Evolutionary conservation across 257 asterid species (phyloP).

Genomic region (Penstemon barbatus): DNA sequence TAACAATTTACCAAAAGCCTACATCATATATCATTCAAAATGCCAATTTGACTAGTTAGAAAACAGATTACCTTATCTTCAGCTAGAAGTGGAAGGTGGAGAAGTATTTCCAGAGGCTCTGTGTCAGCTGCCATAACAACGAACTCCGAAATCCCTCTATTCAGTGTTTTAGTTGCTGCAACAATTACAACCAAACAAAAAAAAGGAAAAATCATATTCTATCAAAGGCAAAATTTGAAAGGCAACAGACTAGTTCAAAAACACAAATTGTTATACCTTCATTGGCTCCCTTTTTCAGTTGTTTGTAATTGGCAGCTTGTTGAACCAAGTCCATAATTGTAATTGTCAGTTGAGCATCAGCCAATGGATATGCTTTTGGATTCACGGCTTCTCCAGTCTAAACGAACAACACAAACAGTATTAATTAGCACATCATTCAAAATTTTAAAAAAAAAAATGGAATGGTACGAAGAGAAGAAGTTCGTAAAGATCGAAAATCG

Average conservation of each 20-base stretch:
- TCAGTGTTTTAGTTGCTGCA: conserved; percentile 90
- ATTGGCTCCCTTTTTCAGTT: conserved; percentile 93
- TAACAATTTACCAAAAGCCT: background rate
- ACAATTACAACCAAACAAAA: background rate
- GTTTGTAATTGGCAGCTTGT: conserved; percentile 88
- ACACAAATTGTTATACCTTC: conserved; percentile 50
- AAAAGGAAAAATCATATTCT: background rate
- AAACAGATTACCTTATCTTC: conserved; percentile 72
- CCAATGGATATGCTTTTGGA: conserved; percentile 88
- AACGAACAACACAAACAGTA: background rate
- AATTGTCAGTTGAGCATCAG: conserved; percentile 73
- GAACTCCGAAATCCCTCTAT: conserved; percentile 89
- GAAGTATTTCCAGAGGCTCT: conserved; percentile 93
- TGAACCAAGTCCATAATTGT: conserved; percentile 84
- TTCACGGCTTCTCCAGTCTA: conserved; percentile 73
- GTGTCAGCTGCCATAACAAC: conserved; percentile 92
- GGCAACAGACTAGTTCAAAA: background rate
- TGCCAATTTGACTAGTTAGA: background rate
- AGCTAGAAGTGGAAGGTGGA: conserved; percentile 91
- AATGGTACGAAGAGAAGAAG: background rate
- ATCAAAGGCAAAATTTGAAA: background rate
- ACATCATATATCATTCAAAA: background rate
- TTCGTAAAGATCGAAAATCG: background rate
- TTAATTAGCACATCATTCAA: background rate
- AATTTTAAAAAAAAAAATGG: background rate